phyloP scores from a whole-genome alignment of 2,329 filamentous ascomycete species.

The Aspergillus bombycis region DNA sequence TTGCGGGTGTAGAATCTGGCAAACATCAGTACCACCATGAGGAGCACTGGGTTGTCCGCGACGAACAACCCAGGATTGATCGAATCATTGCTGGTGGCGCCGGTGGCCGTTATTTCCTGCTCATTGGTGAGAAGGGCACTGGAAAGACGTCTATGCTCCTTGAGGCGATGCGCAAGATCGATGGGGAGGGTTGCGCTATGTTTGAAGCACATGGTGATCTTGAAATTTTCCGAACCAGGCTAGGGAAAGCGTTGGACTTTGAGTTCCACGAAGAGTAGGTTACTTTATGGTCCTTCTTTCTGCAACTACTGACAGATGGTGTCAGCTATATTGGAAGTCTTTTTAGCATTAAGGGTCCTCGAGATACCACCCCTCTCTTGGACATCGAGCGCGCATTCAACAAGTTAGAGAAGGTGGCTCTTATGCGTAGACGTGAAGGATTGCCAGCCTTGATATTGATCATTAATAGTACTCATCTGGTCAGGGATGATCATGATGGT shows the following conservation, averaged over 20 bases:
- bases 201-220: conserved; percentile 94
- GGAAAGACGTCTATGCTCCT: conserved; percentile 97
- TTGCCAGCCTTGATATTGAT: conserved; percentile 82
- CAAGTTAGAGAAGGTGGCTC: conserved; percentile 93
- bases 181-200: conserved; percentile 90
- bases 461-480: conserved; percentile 89
- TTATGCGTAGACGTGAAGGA: conserved; percentile 62
- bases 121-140: conserved; percentile 94
- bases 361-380: conserved; percentile 86
- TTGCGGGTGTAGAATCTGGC: conserved; percentile 63
- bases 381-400: conserved; percentile 97
- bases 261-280: conserved; percentile 94
- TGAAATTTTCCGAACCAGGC: conserved; percentile 89
- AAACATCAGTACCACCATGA: conserved; percentile 44
- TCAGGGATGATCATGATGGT: conserved; percentile 91
- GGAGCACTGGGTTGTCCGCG: conserved; percentile 78
- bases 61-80: conserved; percentile 81
- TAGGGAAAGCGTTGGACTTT: conserved; percentile 93
- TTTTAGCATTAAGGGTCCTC: conserved; percentile 89
- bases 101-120: conserved; percentile 82
- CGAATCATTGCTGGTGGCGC: conserved; percentile 75
- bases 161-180: conserved; percentile 89
- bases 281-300: neutral
- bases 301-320: conserved; percentile 14
- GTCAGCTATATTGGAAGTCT: conserved; percentile 75